phyloP scores from a whole-genome alignment of 2,329 filamentous ascomycete species.

The Cytospora mali region DNA sequence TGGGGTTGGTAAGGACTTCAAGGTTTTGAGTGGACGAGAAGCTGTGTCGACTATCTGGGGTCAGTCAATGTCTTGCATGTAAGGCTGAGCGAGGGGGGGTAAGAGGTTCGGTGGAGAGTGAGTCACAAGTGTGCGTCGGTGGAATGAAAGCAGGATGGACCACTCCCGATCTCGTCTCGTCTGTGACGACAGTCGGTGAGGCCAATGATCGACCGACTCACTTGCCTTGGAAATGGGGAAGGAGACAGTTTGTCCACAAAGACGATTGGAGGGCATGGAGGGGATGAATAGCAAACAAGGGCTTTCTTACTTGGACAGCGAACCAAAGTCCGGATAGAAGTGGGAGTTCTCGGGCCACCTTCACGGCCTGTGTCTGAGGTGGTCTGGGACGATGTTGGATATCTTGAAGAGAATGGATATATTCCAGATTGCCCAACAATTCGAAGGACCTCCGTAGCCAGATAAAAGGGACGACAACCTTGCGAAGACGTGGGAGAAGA shows the following conservation, averaged over 20 bases:
- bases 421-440: slow-evolving; percentile 5
- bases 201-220: slow-evolving; percentile 27
- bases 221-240: slow-evolving; percentile 16
- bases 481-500: background rate
- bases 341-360: slow-evolving; percentile 16
- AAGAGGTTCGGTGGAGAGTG: slow-evolving; percentile 21
- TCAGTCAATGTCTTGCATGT: slow-evolving; percentile 29
- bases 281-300: slow-evolving; percentile 4
- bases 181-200: slow-evolving; percentile 28
- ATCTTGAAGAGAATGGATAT: slow-evolving; percentile 2
- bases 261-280: slow-evolving; percentile 5
- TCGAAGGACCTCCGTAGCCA: slow-evolving; percentile 7
- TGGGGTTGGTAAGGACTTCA: slow-evolving; percentile 32
- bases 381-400: slow-evolving; percentile 16
- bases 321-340: background rate
- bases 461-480: slow-evolving; percentile 10
- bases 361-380: slow-evolving; percentile 21
- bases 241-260: slow-evolving; percentile 4
- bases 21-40: slow-evolving; percentile 18
- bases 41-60: slow-evolving; percentile 23
- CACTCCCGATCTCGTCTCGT: slow-evolving; percentile 11
- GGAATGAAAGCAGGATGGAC: slow-evolving; percentile 12
- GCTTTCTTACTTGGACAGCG: slow-evolving; percentile 21
- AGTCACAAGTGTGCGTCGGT: slow-evolving; percentile 25
- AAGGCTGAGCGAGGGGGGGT: slow-evolving; percentile 25